These are phyloP conservation scores for Aspergillus neotritici DNA, from an alignment of 2,329 filamentous ascomycete genomes.

Conservation along the genomic window DNA sequence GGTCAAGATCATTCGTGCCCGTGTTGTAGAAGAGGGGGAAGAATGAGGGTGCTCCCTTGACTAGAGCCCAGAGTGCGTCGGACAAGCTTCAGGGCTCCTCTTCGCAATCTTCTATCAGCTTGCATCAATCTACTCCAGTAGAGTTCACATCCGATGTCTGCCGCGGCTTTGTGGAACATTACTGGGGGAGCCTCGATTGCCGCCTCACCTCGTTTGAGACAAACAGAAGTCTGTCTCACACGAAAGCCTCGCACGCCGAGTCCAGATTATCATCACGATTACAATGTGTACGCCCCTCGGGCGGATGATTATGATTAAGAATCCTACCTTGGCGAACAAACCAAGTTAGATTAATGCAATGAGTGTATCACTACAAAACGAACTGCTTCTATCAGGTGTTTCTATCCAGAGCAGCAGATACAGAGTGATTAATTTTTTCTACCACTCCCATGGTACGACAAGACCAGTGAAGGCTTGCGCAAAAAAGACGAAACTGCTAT, in stretches of 20 bases:
- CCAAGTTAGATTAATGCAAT: constrained; percentile 22
- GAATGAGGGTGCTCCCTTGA: constrained; percentile 12
- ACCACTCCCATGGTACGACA: constrained; percentile 50
- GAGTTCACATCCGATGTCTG: too few species aligned
- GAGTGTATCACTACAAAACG: constrained; percentile 68
- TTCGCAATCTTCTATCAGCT: too few species aligned
- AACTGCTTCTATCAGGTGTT: constrained; percentile 70
- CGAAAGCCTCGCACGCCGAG: too few species aligned
- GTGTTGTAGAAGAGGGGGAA: constrained; percentile 59
- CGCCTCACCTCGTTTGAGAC: too few species aligned
- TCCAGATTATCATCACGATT: too few species aligned
- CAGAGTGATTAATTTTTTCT: constrained; percentile 64
- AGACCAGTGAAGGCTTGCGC: constrained; percentile 35
- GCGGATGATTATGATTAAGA: constrained; percentile 1
- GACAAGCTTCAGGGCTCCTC: not conserved
- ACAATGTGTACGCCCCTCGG: too few species aligned
- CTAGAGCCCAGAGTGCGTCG: not conserved
- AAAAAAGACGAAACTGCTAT: constrained; percentile 28
- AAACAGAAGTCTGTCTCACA: too few species aligned
- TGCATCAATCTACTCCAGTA: too few species aligned
- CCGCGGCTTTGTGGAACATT: too few species aligned
- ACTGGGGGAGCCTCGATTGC: too few species aligned
- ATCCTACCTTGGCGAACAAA: not conserved
- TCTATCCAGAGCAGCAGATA: constrained; percentile 81
- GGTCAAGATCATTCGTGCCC: constrained; percentile 70